Evolutionary conservation across 371 early-diverging fungal genomes (phyloP).

Genomic region (Syncephalastrum monosporum): DNA sequence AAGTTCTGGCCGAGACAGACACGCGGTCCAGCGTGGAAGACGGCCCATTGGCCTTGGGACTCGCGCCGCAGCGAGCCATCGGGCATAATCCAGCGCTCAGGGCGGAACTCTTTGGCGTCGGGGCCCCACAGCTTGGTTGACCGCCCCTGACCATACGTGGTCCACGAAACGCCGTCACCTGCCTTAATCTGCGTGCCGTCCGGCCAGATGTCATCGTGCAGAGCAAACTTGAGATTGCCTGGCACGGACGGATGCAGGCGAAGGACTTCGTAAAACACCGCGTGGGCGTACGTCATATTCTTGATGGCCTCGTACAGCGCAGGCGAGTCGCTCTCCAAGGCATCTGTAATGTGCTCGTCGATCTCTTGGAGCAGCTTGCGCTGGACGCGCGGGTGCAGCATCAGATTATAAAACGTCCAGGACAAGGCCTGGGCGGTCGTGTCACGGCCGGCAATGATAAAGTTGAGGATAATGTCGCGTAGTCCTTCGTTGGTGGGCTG

Average conservation of each 20-base stretch:
- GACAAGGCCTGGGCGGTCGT: conserved; percentile 73
- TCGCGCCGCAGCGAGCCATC: conserved; percentile 39
- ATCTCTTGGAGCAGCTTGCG: conserved; percentile 61
- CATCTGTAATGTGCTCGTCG: conserved; percentile 24
- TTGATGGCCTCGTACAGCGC: conserved; percentile 45
- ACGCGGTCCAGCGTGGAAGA: conserved; percentile 72
- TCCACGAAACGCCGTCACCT: conserved; percentile 56
- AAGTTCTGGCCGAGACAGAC: conserved; percentile 59
- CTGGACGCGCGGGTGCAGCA: conserved; percentile 54
- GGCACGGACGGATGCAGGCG: conserved; percentile 77
- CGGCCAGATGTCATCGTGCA: conserved; percentile 68
- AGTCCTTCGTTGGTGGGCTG: conserved; percentile 50
- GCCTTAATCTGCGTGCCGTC: conserved; percentile 62
- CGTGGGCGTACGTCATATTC: conserved; percentile 57
- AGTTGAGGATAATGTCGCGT: conserved; percentile 69
- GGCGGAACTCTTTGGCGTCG: conserved; percentile 56
- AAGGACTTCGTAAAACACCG: conserved; percentile 68
- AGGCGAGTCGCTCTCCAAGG: conserved; percentile 20
- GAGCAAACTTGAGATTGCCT: conserved; percentile 59
- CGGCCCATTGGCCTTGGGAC: conserved; percentile 48
- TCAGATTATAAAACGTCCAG: conserved; percentile 68
- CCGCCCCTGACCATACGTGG: conserved; percentile 53
- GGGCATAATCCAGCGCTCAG: conserved; percentile 60
- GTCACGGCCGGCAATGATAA: conserved; percentile 68
- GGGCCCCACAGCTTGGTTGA: conserved; percentile 58